Base-by-base conservation (phyloP, 441 rosid species). In the Rhodomyrtus psidioides region DNA sequence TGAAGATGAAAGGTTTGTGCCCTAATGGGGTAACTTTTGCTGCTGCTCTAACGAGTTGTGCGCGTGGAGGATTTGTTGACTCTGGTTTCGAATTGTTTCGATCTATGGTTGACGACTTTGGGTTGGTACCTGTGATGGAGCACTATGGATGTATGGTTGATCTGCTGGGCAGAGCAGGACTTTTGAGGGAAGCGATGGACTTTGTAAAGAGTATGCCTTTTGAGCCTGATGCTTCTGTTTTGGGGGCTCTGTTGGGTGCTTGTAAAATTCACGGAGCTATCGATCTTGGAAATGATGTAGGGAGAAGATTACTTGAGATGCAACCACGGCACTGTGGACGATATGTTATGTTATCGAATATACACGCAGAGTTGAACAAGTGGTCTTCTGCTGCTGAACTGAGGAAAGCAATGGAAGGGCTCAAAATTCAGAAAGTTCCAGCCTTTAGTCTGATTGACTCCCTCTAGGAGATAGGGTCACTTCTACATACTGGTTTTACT, bases 141-240 rank as follows among this genome's bases (percentile, higher is more conserved):
- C 95, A 94, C 85, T 94, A 92, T 58, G 95, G 96, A 53, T 95
- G 97, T 85, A 85, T 92, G 85, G 95, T 95, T 90, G 95, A 94
- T 94, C 94, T 95, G 75, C 82, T 95, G 44, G 98, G 95, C 53
- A 94, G 93, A 90, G 96, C 95, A n/a, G 96, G 98, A 46, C 83
- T 92, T 39, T 57, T 95, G 87, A 87, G 55, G 83, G 95, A 92
- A 62, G 95, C 96, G 2, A 85, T 54, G 16, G 93, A 93, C 57
- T 86, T 94, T 21, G 58, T 91, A 6, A 89, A 65, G 57, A 91
- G 85, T 15, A 88, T 95, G 93, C 94, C 94, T 16, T 91, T 91
- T 7, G 86, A 91, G 90, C 93, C 95, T 2, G 96, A 95, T 89
- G 92, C 90, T 81, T 92, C 94, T 7, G 92, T 94, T 56, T 85